phyloP scores from a whole-genome alignment of 805 yeast genomes.

The Hanseniaspora clermontiae region DNA sequence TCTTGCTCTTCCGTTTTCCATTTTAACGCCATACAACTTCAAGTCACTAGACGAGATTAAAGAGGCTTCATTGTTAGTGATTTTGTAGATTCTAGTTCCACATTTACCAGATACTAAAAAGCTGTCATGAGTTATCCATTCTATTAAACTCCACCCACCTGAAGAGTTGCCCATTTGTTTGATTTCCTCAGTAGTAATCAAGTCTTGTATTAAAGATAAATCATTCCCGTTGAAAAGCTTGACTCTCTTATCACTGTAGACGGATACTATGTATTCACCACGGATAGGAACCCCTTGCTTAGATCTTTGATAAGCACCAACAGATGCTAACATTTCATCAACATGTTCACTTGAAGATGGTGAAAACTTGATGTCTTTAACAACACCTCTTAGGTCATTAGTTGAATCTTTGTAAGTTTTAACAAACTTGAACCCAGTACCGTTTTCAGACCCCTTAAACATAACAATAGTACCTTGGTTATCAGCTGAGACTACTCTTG shows the following conservation, averaged over 20 bases:
- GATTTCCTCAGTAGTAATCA: slow-evolving; percentile 37
- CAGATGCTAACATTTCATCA: slow-evolving; percentile 2
- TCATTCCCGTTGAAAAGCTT: slow-evolving; percentile 76
- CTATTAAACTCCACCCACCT: slow-evolving; percentile 6
- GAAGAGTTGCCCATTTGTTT: slow-evolving; percentile 66
- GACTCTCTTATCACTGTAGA: slow-evolving; percentile 71
- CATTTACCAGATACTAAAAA: slow-evolving; percentile 10
- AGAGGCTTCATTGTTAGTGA: neutral
- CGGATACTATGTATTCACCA: slow-evolving; percentile 45
- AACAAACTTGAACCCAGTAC: slow-evolving; percentile 87
- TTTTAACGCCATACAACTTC: neutral
- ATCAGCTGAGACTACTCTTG: slow-evolving; percentile 45
- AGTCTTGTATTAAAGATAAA: slow-evolving; percentile 54
- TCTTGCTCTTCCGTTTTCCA: neutral
- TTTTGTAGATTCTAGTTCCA: slow-evolving; percentile 7
- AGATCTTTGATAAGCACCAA: slow-evolving; percentile 8
- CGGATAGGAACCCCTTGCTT: slow-evolving; percentile 20
- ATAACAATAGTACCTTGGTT: slow-evolving; percentile 81
- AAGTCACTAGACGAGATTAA: neutral
- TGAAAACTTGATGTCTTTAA: slow-evolving; percentile 69
- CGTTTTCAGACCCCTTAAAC: slow-evolving; percentile 36
- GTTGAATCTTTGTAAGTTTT: slow-evolving; percentile 50
- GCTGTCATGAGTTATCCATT: neutral
- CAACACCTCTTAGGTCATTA: slow-evolving; percentile 54
- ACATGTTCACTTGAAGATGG: slow-evolving; percentile 47